Conservation (phyloP, 2,329 filamentous ascomycete genomes). For the Aspergillus amoenus region DNA sequence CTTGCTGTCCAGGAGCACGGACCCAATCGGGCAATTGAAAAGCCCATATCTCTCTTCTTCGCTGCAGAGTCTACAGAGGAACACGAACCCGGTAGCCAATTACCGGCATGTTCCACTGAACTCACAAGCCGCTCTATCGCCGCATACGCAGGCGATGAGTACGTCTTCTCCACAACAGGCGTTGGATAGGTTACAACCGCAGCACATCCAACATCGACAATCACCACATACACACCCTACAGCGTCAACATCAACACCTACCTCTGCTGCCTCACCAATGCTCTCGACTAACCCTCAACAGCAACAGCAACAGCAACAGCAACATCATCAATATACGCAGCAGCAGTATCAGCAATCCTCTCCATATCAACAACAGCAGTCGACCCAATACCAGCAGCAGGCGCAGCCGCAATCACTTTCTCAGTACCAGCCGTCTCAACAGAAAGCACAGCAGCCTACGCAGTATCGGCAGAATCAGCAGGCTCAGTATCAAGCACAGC, state of each 20-base stretch:
- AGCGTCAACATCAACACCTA: conserved; percentile 14
- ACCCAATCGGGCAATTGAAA: conserved; percentile 27
- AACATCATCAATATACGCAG: conserved; percentile 7
- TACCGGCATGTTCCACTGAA: conserved; percentile 30
- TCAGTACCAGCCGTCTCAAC: conserved; percentile 16
- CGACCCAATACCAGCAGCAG: background rate
- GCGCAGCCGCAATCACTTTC: conserved; percentile 18
- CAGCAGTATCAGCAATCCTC: conserved; percentile 11
- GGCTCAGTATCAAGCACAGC: conserved; percentile 11
- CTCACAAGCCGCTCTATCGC: conserved; percentile 25
- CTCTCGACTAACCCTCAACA: conserved; percentile 19
- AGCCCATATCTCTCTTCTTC: conserved; percentile 21
- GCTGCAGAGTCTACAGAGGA: conserved; percentile 31
- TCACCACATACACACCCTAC: conserved; percentile 15
- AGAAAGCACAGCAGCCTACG: conserved; percentile 2
- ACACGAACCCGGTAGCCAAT: conserved; percentile 32
- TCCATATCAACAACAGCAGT: background rate
- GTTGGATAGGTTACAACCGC: conserved; percentile 30
- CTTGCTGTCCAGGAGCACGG: conserved; percentile 27
- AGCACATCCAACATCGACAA: conserved; percentile 28
- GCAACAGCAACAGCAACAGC: conserved; percentile 16
- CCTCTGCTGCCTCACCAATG: conserved; percentile 20
- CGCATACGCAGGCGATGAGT: conserved; percentile 29
- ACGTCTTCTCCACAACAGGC: conserved; percentile 34
- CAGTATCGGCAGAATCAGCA: conserved; percentile 9